These are phyloP conservation scores for Colletotrichum sp. DNA, from an alignment of 2,329 filamentous ascomycete species.

Conservation along the genomic window DNA sequence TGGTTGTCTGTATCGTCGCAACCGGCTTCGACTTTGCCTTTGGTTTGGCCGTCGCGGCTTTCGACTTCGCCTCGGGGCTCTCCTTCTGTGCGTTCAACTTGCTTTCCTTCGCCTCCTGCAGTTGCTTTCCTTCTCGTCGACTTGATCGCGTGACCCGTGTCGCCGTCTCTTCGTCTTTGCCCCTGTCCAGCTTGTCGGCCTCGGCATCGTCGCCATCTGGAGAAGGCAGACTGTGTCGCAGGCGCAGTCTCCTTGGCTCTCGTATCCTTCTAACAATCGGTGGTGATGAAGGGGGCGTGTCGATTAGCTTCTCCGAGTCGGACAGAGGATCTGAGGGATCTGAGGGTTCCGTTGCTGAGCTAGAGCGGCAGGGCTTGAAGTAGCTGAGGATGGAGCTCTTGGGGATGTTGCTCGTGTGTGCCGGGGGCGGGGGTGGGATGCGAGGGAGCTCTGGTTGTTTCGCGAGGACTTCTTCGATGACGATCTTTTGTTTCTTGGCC, in stretches of 20 bases:
- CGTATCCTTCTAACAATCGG: slow-evolving; percentile 6
- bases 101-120: neutral
- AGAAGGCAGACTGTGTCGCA: slow-evolving; percentile 6
- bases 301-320: slow-evolving; percentile 14
- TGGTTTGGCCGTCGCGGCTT: neutral
- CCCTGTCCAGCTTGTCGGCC: neutral
- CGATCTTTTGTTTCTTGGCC: slow-evolving; percentile 22
- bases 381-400: slow-evolving; percentile 46
- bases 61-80: too few species aligned
- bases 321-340: slow-evolving; percentile 16
- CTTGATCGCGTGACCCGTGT: neutral
- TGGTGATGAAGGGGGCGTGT: slow-evolving; percentile 28
- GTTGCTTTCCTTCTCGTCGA: neutral
- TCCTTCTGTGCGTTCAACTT: neutral
- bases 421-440: neutral
- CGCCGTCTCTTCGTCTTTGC: neutral
- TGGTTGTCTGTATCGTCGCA: slow-evolving; percentile 42
- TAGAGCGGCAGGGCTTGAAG: slow-evolving; percentile 37
- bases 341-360: neutral
- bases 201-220: neutral
- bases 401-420: slow-evolving; percentile 17
- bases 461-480: slow-evolving; percentile 23
- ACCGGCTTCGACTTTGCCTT: slow-evolving; percentile 18
- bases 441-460: neutral
- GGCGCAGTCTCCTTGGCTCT: slow-evolving; percentile 20